Base-by-base conservation (phyloP, 176 grass and related monocot species). In the Cocos nucifera region DNA sequence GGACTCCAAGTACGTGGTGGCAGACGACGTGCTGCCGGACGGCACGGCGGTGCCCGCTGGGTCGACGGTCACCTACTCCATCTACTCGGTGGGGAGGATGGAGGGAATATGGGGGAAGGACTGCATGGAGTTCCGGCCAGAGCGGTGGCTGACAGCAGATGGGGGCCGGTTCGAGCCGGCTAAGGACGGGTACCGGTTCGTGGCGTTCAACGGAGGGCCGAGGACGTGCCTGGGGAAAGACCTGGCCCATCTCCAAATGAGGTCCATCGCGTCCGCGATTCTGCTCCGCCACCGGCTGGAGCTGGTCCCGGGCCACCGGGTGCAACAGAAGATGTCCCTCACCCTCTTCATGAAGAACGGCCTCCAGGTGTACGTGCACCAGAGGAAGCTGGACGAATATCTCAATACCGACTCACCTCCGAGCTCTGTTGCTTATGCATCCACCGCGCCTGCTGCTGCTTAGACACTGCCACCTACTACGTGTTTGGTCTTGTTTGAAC, bases 271-370 rank as follows among this genome's bases (percentile, higher is more conserved):
- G 57, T 83, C 92, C 20, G 92, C 92, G 5, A 77, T 96, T 75
- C 83, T 96, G 67, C 80, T 96, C 50, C 80, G 92, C 63, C 78
- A 96, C 72, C 78, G 79, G 17, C 62, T 96, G 19, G 83, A 79
- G 64, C 83, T 82, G 19, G 83, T 87, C 27, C 83, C 78, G 16
- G 83, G 92, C 17, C 83, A 96, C 78, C 68, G 81, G 72, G 87
- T 96, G 66, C 72, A 96, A 80, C 92, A 96, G 60, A 96, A 96
- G 75, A 90, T 96, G 92, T 96, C 92, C 15, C 92, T 96, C 44
- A 96, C 92, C 8, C 80, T 96, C 14, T 96, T 96, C 81, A 96
- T 96, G 92, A 87, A 96, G 75, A 85, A 96, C 55, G 92, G 92
- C 0, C 79, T 96, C 22, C 83, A 50, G 4, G 91, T 88, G 14